Evolutionary conservation across 805 yeast genomes (phyloP).

Genomic region (Jamesozyma spencerorum): DNA sequence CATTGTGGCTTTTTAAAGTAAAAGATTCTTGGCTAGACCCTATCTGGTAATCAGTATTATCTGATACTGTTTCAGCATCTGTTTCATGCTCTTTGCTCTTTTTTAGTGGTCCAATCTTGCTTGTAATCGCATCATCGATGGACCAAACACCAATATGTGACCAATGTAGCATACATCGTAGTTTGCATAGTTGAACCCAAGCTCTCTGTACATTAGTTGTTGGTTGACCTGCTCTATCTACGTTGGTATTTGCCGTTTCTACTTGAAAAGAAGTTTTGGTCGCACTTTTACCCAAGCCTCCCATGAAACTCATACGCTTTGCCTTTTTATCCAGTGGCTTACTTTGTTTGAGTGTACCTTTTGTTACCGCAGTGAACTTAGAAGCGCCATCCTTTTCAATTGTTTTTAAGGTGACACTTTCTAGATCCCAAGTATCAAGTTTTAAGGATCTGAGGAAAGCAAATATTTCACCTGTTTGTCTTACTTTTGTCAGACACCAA

Average conservation of each 20-base stretch:
- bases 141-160: slow-evolving; percentile 77
- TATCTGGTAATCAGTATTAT: neutral
- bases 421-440: slow-evolving; percentile 51
- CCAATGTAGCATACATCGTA: slow-evolving; percentile 75
- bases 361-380: slow-evolving; percentile 12
- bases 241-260: slow-evolving; percentile 8
- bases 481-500: slow-evolving; percentile 66
- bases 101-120: slow-evolving; percentile 23
- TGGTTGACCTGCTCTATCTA: slow-evolving; percentile 21
- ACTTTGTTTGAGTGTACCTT: neutral
- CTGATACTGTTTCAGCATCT: neutral
- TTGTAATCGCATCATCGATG: slow-evolving; percentile 25
- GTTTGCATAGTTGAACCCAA: slow-evolving; percentile 56
- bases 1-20: slow-evolving; percentile 1
- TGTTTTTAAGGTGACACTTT: slow-evolving; percentile 27
- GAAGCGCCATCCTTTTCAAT: slow-evolving; percentile 12
- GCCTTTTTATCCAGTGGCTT: slow-evolving; percentile 14
- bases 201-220: slow-evolving; percentile 36
- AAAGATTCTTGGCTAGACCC: slow-evolving; percentile 6
- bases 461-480: slow-evolving; percentile 76
- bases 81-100: slow-evolving; percentile 4
- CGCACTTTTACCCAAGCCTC: slow-evolving; percentile 14
- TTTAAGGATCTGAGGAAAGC: slow-evolving; percentile 62
- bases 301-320: slow-evolving; percentile 24
- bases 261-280: slow-evolving; percentile 11